Evolutionary conservation across 2,329 filamentous ascomycete genomes (phyloP).

Genomic region (Epichloe sibirici): DNA sequence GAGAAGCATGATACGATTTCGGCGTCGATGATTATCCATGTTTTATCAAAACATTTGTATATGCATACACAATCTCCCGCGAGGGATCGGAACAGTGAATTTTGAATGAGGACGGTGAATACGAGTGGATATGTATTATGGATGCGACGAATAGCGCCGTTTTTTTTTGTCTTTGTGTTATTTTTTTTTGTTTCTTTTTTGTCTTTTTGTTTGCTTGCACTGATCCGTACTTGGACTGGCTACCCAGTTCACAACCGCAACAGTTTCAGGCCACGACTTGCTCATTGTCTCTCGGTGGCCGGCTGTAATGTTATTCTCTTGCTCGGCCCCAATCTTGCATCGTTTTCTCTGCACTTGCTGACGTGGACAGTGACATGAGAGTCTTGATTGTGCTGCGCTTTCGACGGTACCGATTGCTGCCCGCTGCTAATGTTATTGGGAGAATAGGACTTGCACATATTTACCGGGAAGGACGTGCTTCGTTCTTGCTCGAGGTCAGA

Average conservation of each 20-base stretch:
- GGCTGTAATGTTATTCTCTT: background rate
- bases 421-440: too few species aligned
- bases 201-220: too few species aligned
- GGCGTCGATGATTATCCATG: background rate
- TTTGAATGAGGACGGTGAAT: background rate
- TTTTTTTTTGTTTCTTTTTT: too few species aligned
- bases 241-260: background rate
- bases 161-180: background rate
- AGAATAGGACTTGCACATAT: background rate
- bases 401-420: too few species aligned
- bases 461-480: background rate
- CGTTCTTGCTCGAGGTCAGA: background rate
- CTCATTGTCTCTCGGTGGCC: background rate
- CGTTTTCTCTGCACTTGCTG: slow-evolving; percentile 11
- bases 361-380: slow-evolving; percentile 18
- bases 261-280: background rate
- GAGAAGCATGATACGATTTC: background rate
- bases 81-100: slow-evolving; percentile 4
- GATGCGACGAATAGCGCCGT: slow-evolving; percentile 5
- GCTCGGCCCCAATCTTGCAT: background rate
- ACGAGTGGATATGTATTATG: slow-evolving; percentile 6
- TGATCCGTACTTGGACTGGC: background rate
- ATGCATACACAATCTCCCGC: background rate
- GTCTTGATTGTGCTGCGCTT: background rate
- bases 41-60: background rate